Percentiles rank a stretch among this genome's conserved stretches.
Evolutionary conservation across 1,284 basidiomycete species (phyloP).

Genomic region (Rhodotorula sp.): DNA sequence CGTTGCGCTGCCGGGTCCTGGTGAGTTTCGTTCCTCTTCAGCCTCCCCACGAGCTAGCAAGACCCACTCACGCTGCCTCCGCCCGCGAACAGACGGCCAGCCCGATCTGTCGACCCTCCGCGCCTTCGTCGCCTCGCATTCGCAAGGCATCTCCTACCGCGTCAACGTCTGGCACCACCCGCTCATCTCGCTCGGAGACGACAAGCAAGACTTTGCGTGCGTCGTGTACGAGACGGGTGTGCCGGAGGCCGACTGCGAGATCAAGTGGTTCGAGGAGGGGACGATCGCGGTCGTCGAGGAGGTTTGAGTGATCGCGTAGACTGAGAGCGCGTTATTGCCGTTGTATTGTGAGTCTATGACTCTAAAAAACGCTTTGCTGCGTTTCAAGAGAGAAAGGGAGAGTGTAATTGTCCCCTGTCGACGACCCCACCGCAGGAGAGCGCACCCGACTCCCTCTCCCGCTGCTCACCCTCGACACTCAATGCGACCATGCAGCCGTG

Average conservation of each 20-base stretch:
- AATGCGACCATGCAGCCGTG: constrained; percentile 8
- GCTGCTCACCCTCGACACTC: background rate
- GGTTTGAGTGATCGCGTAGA: constrained; percentile 3
- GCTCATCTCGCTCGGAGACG: constrained; percentile 41
- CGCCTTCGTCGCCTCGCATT: constrained; percentile 72
- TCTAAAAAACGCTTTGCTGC: too few species aligned
- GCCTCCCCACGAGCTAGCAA: accelerated
- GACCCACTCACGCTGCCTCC: background rate
- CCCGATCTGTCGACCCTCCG: constrained; percentile 71
- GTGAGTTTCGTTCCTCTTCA: constrained; percentile 40
- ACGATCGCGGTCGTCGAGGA: constrained; percentile 39
- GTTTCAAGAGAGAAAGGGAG: too few species aligned
- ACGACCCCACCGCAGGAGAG: too few species aligned
- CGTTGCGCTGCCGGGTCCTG: constrained; percentile 68
- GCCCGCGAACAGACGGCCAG: constrained; percentile 57
- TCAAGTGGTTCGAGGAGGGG: constrained; percentile 57
- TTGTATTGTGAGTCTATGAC: too few species aligned
- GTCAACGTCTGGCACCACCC: constrained; percentile 76
- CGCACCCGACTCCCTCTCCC: background rate
- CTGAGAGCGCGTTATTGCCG: too few species aligned
- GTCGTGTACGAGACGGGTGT: constrained; percentile 45
- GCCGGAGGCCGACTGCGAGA: constrained; percentile 66
- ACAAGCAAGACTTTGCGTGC: constrained; percentile 45
- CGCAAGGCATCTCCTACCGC: constrained; percentile 80
- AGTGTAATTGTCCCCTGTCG: too few species aligned